Evolutionary conservation across 2,329 filamentous ascomycete genomes (phyloP).

Genomic region (Xylariaceae sp.): DNA sequence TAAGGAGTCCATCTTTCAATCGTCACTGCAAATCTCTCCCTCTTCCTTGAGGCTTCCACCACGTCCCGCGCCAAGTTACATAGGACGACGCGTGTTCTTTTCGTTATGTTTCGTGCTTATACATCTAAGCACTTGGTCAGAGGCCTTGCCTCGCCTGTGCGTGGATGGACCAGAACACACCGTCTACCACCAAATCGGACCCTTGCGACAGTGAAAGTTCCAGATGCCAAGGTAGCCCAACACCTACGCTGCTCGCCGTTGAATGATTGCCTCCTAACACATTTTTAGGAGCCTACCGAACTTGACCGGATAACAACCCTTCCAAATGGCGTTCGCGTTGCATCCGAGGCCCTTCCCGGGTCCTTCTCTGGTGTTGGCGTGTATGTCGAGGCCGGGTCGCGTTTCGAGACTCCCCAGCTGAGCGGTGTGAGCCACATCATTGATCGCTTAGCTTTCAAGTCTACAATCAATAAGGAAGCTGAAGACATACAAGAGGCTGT

Average conservation of each 20-base stretch:
- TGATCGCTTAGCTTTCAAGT: constrained; percentile 94
- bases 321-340: constrained; percentile 90
- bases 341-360: constrained; percentile 91
- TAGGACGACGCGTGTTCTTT: constrained; percentile 9
- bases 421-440: constrained; percentile 95
- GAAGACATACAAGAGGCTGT: constrained; percentile 89
- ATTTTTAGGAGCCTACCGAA: constrained; percentile 75
- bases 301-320: constrained; percentile 88
- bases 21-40: constrained; percentile 30
- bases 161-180: constrained; percentile 23
- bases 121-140: constrained; percentile 31
- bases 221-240: constrained; percentile 31
- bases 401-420: constrained; percentile 86
- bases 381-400: constrained; percentile 92
- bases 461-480: constrained; percentile 71
- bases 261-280: constrained; percentile 6
- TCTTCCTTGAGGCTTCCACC: constrained; percentile 1
- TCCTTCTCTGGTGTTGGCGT: constrained; percentile 95
- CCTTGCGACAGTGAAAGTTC: constrained; percentile 36
- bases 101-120: constrained; percentile 38
- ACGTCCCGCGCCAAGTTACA: constrained; percentile 18
- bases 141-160: constrained; percentile 32
- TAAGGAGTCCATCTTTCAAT: constrained; percentile 20
- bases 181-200: constrained; percentile 29
- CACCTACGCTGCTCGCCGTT: not conserved